Percentiles rank a stretch among this genome's conserved stretches.
phyloP scores from a whole-genome alignment of 257 asterid species.

The Ajuga chamaepitys region DNA sequence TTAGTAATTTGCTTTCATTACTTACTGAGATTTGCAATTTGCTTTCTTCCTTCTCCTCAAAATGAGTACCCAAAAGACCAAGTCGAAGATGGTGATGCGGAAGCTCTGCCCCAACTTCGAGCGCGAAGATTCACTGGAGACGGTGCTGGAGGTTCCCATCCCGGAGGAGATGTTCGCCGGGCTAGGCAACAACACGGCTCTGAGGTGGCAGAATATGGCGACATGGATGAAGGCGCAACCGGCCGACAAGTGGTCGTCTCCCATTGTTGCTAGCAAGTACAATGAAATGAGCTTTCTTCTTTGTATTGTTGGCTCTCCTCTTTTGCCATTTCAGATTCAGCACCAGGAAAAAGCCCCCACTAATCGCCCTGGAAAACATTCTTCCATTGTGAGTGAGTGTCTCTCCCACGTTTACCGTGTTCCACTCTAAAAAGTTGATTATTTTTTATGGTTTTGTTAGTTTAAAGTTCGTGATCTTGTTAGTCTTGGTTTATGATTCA shows the following conservation, averaged over 20 bases:
- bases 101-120: constrained; percentile 83
- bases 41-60: too few relatives aligned
- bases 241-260: constrained; percentile 75
- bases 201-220: constrained; percentile 91
- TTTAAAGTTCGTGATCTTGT: too few relatives aligned
- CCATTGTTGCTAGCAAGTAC: constrained; percentile 65
- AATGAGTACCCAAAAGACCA: constrained; percentile 15
- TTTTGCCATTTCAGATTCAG: constrained; percentile 65
- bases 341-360: constrained; percentile 14
- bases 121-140: constrained; percentile 71
- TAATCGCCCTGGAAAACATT: constrained; percentile 58
- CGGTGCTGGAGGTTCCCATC: constrained; percentile 81
- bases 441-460: too few relatives aligned
- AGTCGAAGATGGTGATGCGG: constrained; percentile 45
- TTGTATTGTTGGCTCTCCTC: constrained; percentile 64
- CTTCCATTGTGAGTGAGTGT: constrained; percentile 56
- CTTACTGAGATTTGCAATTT: too few relatives aligned
- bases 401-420: too few relatives aligned
- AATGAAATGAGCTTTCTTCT: constrained; percentile 80
- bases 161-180: constrained; percentile 87
- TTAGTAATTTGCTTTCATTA: neutral
- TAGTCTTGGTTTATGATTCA: too few relatives aligned
- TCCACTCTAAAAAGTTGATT: too few relatives aligned
- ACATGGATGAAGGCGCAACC: constrained; percentile 96
- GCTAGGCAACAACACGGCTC: constrained; percentile 55